These are phyloP conservation scores for Phytophthora pistaciae DNA, from an alignment of 352 stramenopile species.

Conservation along the genomic window DNA sequence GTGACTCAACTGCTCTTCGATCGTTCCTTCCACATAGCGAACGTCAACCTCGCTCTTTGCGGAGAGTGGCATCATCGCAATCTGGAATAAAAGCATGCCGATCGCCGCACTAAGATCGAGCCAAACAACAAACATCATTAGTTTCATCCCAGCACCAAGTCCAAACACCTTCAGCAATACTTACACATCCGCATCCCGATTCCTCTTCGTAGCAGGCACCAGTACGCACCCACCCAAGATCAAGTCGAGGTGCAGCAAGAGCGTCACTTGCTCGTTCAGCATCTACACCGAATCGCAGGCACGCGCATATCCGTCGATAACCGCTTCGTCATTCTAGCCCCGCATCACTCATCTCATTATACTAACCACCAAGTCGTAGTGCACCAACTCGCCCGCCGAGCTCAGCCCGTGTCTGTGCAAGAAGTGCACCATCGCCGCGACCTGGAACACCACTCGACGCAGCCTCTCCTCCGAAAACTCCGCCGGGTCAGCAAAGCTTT, in stretches of 20 bases:
- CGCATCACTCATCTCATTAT: not conserved
- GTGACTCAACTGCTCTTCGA: conserved; percentile 62
- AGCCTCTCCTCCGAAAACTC: conserved; percentile 56
- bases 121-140: not conserved
- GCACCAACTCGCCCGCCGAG: conserved; percentile 56
- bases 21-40: conserved; percentile 42
- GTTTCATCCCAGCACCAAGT: not conserved
- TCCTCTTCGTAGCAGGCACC: conserved; percentile 48
- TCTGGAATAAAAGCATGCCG: conserved; percentile 70
- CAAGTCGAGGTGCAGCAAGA: conserved; percentile 52
- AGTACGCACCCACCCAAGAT: conserved; percentile 63
- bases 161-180: too few relatives aligned
- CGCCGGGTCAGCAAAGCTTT: conserved; percentile 24
- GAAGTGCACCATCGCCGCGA: conserved; percentile 65
- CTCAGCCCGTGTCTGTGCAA: conserved; percentile 63
- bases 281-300: conserved; percentile 35
- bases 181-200: conserved; percentile 56
- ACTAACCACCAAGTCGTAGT: conserved; percentile 61
- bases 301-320: conserved; percentile 23
- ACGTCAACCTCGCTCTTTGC: conserved; percentile 36
- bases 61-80: conserved; percentile 55
- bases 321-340: not conserved
- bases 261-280: conserved; percentile 42
- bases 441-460: conserved; percentile 56
- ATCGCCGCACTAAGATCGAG: conserved; percentile 47